phyloP scores from a whole-genome alignment of 176 grass and related monocot species.

The Raddia distichophylla region DNA sequence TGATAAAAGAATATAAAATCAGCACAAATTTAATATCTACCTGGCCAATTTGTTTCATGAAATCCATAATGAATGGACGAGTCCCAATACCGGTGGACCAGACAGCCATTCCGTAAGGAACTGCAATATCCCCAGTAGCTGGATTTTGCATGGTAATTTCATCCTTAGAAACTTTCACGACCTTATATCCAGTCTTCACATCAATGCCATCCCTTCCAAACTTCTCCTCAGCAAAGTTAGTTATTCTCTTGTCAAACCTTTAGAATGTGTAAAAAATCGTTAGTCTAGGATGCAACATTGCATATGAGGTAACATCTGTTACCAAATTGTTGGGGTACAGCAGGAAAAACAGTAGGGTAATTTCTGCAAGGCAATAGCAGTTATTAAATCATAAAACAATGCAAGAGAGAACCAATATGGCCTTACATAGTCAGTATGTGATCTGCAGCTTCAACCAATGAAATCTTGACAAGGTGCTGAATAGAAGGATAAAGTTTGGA shows the following conservation, averaged over 20 bases:
- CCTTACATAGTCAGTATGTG: slow-evolving; percentile 96
- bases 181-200: slow-evolving; percentile 93
- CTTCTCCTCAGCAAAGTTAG: slow-evolving; percentile 87
- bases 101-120: slow-evolving; percentile 96
- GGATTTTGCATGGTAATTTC: slow-evolving; percentile 79
- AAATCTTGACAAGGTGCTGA: slow-evolving; percentile 87
- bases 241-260: slow-evolving; percentile 99
- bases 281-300: slow-evolving; percentile 20
- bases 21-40: slow-evolving; percentile 35
- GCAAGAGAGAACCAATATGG: background rate
- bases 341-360: background rate
- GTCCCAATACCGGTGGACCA: slow-evolving; percentile 97
- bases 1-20: background rate
- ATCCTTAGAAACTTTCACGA: slow-evolving; percentile 82
- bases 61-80: slow-evolving; percentile 79
- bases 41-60: slow-evolving; percentile 99
- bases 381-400: slow-evolving; percentile 17
- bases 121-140: slow-evolving; percentile 54
- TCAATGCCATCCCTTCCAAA: slow-evolving; percentile 93
- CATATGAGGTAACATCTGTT: background rate
- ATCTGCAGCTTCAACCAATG: slow-evolving; percentile 82
- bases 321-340: background rate
- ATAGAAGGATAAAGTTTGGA: slow-evolving; percentile 79
- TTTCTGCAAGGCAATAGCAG: slow-evolving; percentile 9
- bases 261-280: slow-evolving; percentile 11